A percentile compares a stretch with the other conserved stretches of the same genome.
phyloP scores from a whole-genome alignment of 176 grass and related monocot genomes.

The Ananas comosus region DNA sequence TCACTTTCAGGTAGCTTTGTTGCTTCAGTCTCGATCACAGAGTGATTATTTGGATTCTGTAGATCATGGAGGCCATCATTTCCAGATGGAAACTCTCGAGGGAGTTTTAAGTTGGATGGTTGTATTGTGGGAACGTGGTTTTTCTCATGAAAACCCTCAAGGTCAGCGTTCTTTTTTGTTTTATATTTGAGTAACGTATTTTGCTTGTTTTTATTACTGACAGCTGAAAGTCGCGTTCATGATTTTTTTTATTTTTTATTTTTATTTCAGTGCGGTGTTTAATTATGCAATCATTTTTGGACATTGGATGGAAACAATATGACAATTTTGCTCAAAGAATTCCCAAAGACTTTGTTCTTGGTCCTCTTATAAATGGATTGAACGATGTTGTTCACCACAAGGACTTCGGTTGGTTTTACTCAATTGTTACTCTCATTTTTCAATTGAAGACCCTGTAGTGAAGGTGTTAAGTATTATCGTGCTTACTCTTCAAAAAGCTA shows the following conservation, averaged over 20 bases:
- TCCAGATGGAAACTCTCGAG: constrained; percentile 66
- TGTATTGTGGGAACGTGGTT: constrained; percentile 87
- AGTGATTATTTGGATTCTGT: constrained; percentile 27
- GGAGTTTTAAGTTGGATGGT: constrained; percentile 70
- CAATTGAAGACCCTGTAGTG: neutral
- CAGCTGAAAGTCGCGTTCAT: constrained; percentile 10
- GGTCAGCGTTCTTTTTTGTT: constrained; percentile 23
- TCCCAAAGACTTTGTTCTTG: constrained; percentile 66
- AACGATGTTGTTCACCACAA: constrained; percentile 94
- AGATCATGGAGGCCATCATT: constrained; percentile 30
- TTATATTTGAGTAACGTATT: neutral
- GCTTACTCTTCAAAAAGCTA: too few relatives aligned
- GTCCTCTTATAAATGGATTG: constrained; percentile 59
- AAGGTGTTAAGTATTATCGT: too few relatives aligned
- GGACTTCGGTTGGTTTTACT: constrained; percentile 81
- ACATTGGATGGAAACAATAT: constrained; percentile 48
- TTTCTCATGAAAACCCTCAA: constrained; percentile 94
- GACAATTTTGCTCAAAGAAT: constrained; percentile 38
- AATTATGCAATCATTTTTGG: constrained; percentile 90
- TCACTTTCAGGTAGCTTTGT: constrained; percentile 47
- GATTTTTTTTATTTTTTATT: constrained; percentile 19
- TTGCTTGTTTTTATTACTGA: neutral
- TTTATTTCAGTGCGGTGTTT: constrained; percentile 72
- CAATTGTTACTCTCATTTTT: neutral
- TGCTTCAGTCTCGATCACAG: constrained; percentile 53